Percentiles rank a stretch among this genome's conserved stretches.
These are phyloP conservation scores for Microdochium nivale DNA, from an alignment of 2,329 filamentous ascomycete genomes.

Conservation along the genomic window DNA sequence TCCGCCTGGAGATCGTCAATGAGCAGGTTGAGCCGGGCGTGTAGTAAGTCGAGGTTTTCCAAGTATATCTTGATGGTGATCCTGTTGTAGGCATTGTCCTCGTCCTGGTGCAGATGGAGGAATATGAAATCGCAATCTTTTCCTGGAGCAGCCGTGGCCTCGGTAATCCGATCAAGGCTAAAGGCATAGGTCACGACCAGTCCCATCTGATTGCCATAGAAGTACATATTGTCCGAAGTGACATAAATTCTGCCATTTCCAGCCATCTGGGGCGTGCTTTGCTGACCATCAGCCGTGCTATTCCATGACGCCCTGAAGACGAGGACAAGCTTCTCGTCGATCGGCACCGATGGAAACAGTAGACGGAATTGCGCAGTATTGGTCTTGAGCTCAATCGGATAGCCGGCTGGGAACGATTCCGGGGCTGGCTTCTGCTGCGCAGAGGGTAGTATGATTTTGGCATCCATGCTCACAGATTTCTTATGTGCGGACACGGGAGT, in stretches of 20 bases:
- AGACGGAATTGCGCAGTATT: conserved; percentile 93
- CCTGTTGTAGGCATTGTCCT: conserved; percentile 57
- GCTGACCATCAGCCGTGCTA: conserved; percentile 37
- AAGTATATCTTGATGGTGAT: conserved; percentile 90
- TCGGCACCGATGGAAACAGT: conserved; percentile 72
- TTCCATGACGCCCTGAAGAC: conserved; percentile 90
- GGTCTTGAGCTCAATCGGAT: conserved; percentile 71
- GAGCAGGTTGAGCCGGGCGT: conserved; percentile 75
- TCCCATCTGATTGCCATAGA: conserved; percentile 92
- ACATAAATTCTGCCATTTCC: conserved; percentile 74
- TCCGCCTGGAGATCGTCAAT: conserved; percentile 72
- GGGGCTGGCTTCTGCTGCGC: conserved; percentile 21
- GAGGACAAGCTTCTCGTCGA: conserved; percentile 74
- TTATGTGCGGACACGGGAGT: conserved; percentile 23
- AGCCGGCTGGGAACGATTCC: conserved; percentile 62
- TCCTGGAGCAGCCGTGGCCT: conserved; percentile 84
- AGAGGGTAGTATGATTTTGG: conserved; percentile 17
- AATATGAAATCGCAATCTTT: conserved; percentile 91
- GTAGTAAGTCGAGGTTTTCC: conserved; percentile 74
- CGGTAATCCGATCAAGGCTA: conserved; percentile 66
- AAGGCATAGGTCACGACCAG: conserved; percentile 78
- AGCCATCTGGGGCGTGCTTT: conserved; percentile 43
- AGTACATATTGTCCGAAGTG: conserved; percentile 81
- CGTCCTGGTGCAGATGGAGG: conserved; percentile 62
- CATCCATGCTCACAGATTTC: conserved; percentile 35